These are phyloP conservation scores for Iris pallida DNA, from an alignment of 116 monocot genomes.

Conservation along the genomic window DNA sequence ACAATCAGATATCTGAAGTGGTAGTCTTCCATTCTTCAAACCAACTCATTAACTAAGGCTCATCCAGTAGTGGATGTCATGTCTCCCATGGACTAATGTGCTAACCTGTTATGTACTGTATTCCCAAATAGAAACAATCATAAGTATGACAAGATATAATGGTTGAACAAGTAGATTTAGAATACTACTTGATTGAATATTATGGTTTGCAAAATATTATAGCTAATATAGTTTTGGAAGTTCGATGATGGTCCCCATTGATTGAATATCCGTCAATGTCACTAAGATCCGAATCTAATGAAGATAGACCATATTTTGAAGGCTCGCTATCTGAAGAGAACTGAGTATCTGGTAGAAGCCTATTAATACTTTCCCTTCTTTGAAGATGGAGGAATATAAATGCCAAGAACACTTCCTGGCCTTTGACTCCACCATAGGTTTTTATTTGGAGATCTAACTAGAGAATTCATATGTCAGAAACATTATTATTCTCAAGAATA, in stretches of 20 bases:
- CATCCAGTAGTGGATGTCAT: too few species aligned
- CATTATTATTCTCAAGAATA: neutral
- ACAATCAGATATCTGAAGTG: too few species aligned
- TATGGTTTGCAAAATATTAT: constrained; percentile 78
- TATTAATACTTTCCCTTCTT: constrained; percentile 29
- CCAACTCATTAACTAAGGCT: too few species aligned
- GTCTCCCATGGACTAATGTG: too few species aligned
- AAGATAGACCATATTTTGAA: constrained; percentile 52
- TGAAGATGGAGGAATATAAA: constrained; percentile 90
- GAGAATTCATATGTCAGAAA: too few species aligned
- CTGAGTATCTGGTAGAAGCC: constrained; percentile 19
- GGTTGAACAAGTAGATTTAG: neutral
- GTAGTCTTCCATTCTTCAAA: too few species aligned
- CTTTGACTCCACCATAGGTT: constrained; percentile 24
- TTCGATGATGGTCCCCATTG: too few species aligned
- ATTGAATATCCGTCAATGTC: constrained; percentile 68
- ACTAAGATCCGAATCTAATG: constrained; percentile 96
- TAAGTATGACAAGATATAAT: too few species aligned
- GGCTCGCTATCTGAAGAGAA: constrained; percentile 35
- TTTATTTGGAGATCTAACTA: constrained; percentile 20
- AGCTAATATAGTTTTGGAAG: constrained; percentile 75
- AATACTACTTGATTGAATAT: constrained; percentile 67
- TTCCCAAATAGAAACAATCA: too few species aligned
- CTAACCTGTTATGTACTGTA: too few species aligned
- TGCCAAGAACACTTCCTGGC: constrained; percentile 26